Evolutionary conservation across 257 asterid genomes (phyloP).

Genomic region (Scutellaria barbata): DNA sequence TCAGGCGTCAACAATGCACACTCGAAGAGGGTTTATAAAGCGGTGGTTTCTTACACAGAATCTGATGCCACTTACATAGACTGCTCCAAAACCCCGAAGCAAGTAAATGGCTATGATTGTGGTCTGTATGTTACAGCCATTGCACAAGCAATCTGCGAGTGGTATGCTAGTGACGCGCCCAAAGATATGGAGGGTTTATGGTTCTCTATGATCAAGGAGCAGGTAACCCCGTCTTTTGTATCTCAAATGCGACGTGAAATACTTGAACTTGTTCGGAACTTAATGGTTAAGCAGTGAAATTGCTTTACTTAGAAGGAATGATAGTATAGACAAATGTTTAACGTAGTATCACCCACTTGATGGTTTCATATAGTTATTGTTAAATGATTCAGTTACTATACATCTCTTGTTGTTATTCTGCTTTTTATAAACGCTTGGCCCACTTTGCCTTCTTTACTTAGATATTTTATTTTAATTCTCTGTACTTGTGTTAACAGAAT

Average conservation of each 20-base stretch:
- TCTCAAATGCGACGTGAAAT: constrained; percentile 60
- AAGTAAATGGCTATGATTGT: constrained; percentile 65
- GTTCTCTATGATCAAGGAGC: constrained; percentile 52
- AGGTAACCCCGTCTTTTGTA: constrained; percentile 54
- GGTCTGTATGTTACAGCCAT: constrained; percentile 75
- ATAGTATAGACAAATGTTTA: neutral
- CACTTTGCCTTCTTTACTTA: too few relatives aligned
- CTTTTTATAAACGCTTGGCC: too few relatives aligned
- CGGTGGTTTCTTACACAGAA: constrained; percentile 39
- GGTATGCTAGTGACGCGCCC: constrained; percentile 48
- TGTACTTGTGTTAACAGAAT: constrained; percentile 18
- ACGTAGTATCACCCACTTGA: too few relatives aligned
- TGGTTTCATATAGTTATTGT: too few relatives aligned
- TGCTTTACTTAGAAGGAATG: neutral
- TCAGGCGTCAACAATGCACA: constrained; percentile 42
- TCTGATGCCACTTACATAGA: constrained; percentile 39
- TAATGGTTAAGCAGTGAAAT: constrained; percentile 49
- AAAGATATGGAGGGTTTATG: constrained; percentile 48
- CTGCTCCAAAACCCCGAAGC: constrained; percentile 43
- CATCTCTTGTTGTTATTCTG: too few relatives aligned
- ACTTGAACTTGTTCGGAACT: constrained; percentile 50
- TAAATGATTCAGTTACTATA: too few relatives aligned
- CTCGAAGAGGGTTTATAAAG: constrained; percentile 54
- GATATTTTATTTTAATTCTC: too few relatives aligned
- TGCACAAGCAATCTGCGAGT: constrained; percentile 61